A percentile compares a stretch with the other conserved stretches of the same genome.
Evolutionary conservation across 2,329 filamentous ascomycete genomes (phyloP).

Genomic region (Alternaria consortialis): DNA sequence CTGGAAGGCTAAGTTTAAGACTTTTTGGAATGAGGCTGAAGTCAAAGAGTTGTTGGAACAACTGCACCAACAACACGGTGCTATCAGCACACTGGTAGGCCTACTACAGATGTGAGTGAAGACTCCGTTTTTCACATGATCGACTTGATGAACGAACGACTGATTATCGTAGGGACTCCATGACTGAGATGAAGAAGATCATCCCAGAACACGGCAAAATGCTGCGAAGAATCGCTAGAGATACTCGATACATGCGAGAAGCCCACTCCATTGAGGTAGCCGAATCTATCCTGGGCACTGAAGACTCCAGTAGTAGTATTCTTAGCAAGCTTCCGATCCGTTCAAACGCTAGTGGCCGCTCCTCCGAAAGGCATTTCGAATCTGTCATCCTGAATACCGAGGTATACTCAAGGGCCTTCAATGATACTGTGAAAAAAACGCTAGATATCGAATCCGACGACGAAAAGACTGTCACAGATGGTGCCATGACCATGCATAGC

Average conservation of each 20-base stretch:
- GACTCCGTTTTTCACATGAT: too few species aligned
- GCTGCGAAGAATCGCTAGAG: constrained; percentile 12
- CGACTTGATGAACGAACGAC: too few species aligned
- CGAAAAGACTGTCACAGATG: background rate
- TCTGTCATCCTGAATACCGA: background rate
- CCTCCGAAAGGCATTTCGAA: background rate
- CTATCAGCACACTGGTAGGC: too few species aligned
- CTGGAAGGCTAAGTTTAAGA: too few species aligned
- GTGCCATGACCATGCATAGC: background rate
- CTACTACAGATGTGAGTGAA: too few species aligned
- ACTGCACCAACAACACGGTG: too few species aligned
- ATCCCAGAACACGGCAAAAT: constrained; percentile 6
- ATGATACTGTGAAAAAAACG: background rate
- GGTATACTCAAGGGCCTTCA: background rate
- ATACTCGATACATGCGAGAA: constrained; percentile 16
- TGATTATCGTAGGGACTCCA: background rate
- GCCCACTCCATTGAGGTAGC: constrained; percentile 20
- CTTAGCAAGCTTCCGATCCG: too few species aligned
- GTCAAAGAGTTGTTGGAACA: too few species aligned
- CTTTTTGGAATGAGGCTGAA: too few species aligned
- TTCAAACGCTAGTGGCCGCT: background rate
- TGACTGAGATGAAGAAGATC: constrained; percentile 8
- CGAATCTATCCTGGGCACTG: constrained; percentile 20
- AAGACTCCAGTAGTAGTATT: background rate
- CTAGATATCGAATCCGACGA: background rate